Base-by-base conservation (phyloP, 345 rosid genomes). In the Pistacia vera region DNA sequence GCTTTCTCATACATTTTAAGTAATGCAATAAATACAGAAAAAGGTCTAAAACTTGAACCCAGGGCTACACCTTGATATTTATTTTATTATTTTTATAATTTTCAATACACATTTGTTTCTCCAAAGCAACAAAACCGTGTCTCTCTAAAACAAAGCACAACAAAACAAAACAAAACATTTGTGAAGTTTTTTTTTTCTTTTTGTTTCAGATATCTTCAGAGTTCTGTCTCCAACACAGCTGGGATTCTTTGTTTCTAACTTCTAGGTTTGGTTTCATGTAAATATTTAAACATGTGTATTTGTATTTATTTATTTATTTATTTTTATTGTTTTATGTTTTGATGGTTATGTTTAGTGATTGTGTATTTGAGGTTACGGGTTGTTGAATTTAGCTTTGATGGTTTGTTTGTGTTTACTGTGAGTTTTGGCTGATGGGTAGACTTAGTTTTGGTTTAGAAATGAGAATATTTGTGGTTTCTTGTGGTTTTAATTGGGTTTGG, bases 1-100 rank as follows among this genome's bases (percentile, higher is more conserved):
- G 13, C 22, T 71, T 51, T 35, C 51, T 2, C 3, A 30, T 30
- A 30, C 5, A 20, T 48, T 49, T 73, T 51, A 49, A 51, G 18
- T 63, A 63, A 73, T 63, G 8, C 16, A n/a, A 49, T 44, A 71
- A 41, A 17, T 6, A 3, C 22, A 73, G 33, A 30, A 28, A 20
- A 17, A n/a, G 36, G 18, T 66, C 67, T 48, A 65, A 75, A 70
- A 64, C 68, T 66, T 75, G 69, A 70, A 79, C 61, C 71, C 71
- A 25, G 11, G 38, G 72, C 66, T 33, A 20, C 33, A 46, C 44
- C 13, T 3, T 68, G 3, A 28, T 66, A 30, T 67, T 22, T 49
- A 25, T 67, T 66, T 48, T 48, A 48, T 9, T 20, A 46, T 17
- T 48, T 14, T 5, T 61, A 9, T n/a, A 54, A 18, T 48, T 74